Evolutionary conservation across 73 alveolate genomes (phyloP).

Genomic region (Paramecium sexaurelia): DNA sequence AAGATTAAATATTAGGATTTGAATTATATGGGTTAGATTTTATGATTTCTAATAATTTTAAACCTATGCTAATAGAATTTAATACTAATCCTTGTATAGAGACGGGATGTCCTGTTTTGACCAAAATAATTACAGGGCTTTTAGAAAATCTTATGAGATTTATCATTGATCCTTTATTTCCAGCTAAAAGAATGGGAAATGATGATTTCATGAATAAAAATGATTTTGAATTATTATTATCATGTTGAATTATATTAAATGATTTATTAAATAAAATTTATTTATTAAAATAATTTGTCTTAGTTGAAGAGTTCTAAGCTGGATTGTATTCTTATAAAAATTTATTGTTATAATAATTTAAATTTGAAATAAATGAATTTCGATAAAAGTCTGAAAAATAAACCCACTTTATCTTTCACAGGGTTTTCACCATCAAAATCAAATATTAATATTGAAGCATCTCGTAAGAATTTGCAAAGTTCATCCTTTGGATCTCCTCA

Average conservation of each 20-base stretch:
- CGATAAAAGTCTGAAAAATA: slow-evolving; percentile 4
- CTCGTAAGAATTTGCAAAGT: slow-evolving; percentile 9
- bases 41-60: slow-evolving; percentile 92
- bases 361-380: slow-evolving; percentile 43
- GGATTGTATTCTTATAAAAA: neutral
- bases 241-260: neutral
- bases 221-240: slow-evolving; percentile 18
- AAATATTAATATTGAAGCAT: neutral
- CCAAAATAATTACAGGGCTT: slow-evolving; percentile 73
- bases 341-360: slow-evolving; percentile 39
- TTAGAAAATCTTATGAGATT: slow-evolving; percentile 62
- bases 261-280: neutral
- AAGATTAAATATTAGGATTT: slow-evolving; percentile 75
- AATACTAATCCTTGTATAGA: slow-evolving; percentile 98
- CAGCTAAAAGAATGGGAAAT: slow-evolving; percentile 41
- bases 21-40: slow-evolving; percentile 98
- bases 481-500: slow-evolving; percentile 36
- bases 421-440: slow-evolving; percentile 47
- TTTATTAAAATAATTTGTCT: neutral
- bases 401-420: slow-evolving; percentile 6
- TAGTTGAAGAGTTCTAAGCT: neutral
- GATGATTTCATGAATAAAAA: slow-evolving; percentile 43
- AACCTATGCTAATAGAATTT: slow-evolving; percentile 90
- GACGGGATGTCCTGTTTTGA: slow-evolving; percentile 85
- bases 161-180: slow-evolving; percentile 66